Conservation (phyloP, 2,329 filamentous ascomycete species). For the Parascedosporium putredinis region DNA sequence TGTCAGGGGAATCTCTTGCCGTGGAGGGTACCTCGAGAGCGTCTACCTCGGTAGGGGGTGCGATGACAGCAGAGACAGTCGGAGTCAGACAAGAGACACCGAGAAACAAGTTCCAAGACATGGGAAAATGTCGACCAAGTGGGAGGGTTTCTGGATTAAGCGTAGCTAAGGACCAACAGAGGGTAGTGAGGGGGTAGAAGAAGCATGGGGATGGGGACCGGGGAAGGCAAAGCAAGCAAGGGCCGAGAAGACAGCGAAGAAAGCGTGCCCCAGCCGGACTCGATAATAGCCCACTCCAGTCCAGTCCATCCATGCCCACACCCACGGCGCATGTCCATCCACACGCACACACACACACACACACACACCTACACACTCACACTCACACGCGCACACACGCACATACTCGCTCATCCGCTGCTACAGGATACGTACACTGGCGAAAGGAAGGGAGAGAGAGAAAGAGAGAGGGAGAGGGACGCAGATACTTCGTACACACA, state of each 20-base stretch:
- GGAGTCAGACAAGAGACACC: neutral
- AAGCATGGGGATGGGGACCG: neutral
- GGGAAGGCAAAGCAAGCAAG: neutral
- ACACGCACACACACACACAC: too few relatives aligned
- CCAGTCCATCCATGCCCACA: too few relatives aligned
- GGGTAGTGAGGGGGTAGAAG: neutral
- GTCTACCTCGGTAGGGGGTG: neutral
- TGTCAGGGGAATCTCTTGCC: neutral
- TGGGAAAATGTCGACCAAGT: neutral
- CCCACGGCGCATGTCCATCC: too few relatives aligned
- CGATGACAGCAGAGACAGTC: neutral
- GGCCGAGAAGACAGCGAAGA: neutral
- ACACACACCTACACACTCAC: neutral
- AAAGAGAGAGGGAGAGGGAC: too few relatives aligned
- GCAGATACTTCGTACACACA: too few relatives aligned
- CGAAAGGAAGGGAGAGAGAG: too few relatives aligned
- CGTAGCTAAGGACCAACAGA: neutral
- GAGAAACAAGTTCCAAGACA: slow-evolving; percentile 4
- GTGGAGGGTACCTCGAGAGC: neutral
- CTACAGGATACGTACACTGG: too few relatives aligned
- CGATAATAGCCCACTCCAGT: neutral
- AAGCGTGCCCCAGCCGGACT: neutral
- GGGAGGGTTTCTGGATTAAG: neutral
- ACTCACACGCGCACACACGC: too few relatives aligned
- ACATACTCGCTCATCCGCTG: too few relatives aligned